Conservation (phyloP, 768 basidiomycete genomes). For the Wakefieldia striispora region DNA sequence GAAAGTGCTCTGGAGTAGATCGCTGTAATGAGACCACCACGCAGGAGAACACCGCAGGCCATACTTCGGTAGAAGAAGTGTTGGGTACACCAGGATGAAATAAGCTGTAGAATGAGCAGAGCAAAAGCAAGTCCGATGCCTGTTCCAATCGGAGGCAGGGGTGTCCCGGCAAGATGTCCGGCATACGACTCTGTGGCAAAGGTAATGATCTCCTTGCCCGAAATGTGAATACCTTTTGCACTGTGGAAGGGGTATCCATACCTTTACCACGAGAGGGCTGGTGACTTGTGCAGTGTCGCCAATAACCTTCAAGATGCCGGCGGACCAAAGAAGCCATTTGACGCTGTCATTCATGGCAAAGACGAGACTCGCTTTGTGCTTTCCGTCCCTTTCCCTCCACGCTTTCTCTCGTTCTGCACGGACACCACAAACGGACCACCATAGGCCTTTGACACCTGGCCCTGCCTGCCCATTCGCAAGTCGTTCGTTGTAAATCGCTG, state of each 20-base stretch:
- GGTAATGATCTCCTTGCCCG: slow-evolving; percentile 58
- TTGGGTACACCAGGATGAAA: slow-evolving; percentile 65
- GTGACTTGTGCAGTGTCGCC: slow-evolving; percentile 72
- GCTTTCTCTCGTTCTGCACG: slow-evolving; percentile 53
- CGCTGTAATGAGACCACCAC: slow-evolving; percentile 83
- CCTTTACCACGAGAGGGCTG: slow-evolving; percentile 77
- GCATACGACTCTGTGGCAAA: slow-evolving; percentile 64
- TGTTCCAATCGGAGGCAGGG: slow-evolving; percentile 42
- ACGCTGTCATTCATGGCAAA: slow-evolving; percentile 76
- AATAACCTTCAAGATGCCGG: slow-evolving; percentile 55
- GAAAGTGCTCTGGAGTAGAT: slow-evolving; percentile 78
- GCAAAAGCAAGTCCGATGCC: slow-evolving; percentile 77
- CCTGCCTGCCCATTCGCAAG: slow-evolving; percentile 63
- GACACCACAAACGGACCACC: slow-evolving; percentile 57
- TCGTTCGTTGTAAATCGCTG: slow-evolving; percentile 67
- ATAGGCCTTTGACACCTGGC: slow-evolving; percentile 50
- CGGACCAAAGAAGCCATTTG: slow-evolving; percentile 76
- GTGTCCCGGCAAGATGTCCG: slow-evolving; percentile 39
- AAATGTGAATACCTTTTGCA: background rate
- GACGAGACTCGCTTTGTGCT: slow-evolving; percentile 57
- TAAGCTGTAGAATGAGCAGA: slow-evolving; percentile 65
- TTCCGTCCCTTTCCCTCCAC: slow-evolving; percentile 66
- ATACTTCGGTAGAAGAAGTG: slow-evolving; percentile 82
- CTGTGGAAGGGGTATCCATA: slow-evolving; percentile 23
- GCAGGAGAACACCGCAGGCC: slow-evolving; percentile 74